A percentile compares a stretch with the other conserved stretches of the same genome.
These are phyloP conservation scores for Leptodermis oblonga DNA, from an alignment of 257 asterid species.

Conservation along the genomic window DNA sequence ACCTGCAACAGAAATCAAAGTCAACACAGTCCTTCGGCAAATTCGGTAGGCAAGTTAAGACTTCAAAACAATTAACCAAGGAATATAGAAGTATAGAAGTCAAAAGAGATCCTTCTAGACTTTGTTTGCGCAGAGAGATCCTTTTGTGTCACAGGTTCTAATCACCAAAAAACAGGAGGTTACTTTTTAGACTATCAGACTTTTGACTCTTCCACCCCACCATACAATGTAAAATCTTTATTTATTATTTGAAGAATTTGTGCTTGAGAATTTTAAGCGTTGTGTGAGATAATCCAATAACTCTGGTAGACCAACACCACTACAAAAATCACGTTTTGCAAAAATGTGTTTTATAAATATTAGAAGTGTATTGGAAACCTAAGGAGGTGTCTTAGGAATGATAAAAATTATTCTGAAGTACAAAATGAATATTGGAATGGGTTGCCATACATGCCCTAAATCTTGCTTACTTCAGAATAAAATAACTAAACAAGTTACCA, in stretches of 20 bases:
- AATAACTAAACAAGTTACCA: not conserved
- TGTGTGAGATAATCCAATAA: not conserved
- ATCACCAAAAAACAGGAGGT: not conserved
- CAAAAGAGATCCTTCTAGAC: not conserved
- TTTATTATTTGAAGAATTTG: not conserved
- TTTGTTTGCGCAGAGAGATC: not conserved
- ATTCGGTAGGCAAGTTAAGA: not conserved
- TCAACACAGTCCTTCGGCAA: constrained; percentile 2
- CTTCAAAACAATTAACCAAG: not conserved
- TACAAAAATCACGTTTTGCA: too few species aligned
- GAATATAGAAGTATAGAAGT: not conserved
- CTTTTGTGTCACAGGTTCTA: not conserved
- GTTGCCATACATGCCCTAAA: too few species aligned
- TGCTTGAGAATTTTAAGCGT: too few species aligned
- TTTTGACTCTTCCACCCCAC: not conserved
- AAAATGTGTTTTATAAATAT: too few species aligned
- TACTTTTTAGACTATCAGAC: not conserved
- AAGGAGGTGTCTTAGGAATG: too few species aligned
- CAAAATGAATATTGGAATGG: too few species aligned
- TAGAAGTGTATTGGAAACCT: too few species aligned
- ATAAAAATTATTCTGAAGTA: too few species aligned
- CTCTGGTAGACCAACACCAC: not conserved
- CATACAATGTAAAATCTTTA: not conserved
- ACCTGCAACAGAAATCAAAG: constrained; percentile 63
- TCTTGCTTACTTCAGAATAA: not conserved